Evolutionary conservation across 805 yeast genomes (phyloP).

Genomic region (baker's yeast (Saccharomyces cerevisiae)): DNA sequence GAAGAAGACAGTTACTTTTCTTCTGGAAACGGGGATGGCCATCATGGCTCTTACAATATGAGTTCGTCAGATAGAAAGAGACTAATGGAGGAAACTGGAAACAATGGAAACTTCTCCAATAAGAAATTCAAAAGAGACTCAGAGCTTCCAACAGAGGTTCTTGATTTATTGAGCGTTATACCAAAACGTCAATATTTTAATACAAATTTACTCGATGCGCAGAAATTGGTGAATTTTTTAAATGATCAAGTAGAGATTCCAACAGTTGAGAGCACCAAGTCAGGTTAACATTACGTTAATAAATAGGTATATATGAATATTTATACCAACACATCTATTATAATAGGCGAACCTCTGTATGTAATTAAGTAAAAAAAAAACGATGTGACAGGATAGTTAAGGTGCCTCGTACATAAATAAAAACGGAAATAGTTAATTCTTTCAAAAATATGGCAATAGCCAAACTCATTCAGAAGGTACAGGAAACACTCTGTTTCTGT

Average conservation of each 20-base stretch:
- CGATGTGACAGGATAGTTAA: neutral
- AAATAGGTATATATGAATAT: neutral
- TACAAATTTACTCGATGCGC: conserved; percentile 25
- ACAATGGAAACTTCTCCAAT: neutral
- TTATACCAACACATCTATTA: neutral
- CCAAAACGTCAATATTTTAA: conserved; percentile 31
- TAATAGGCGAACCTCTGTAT: neutral
- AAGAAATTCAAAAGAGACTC: conserved; percentile 10
- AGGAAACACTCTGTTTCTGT: neutral
- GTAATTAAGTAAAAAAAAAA: neutral
- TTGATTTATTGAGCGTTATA: conserved; percentile 21
- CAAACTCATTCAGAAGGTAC: neutral
- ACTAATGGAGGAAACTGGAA: neutral
- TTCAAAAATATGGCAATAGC: no score
- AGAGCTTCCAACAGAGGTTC: conserved; percentile 21
- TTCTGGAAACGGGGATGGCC: neutral
- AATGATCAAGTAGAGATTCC: conserved; percentile 28
- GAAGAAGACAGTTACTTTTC: neutral
- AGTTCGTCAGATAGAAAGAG: neutral
- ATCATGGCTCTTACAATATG: neutral
- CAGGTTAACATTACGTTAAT: neutral
- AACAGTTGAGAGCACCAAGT: neutral
- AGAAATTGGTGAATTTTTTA: conserved; percentile 22
- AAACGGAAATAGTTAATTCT: neutral
- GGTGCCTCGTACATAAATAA: neutral